Conservation (phyloP, 805 yeast genomes). For the Candida ficus region DNA sequence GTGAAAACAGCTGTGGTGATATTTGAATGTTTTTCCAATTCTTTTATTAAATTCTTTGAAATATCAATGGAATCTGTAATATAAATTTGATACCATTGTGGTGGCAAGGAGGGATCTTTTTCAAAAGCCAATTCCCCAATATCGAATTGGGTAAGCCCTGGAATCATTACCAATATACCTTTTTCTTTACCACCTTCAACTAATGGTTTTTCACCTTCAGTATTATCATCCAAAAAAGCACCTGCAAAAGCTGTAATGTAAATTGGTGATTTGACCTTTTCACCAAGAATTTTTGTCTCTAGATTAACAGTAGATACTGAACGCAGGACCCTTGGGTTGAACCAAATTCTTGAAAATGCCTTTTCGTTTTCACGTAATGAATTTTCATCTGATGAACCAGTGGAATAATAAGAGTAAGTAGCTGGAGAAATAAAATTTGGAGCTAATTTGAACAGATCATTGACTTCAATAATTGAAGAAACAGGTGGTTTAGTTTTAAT, state of each 20-base stretch:
- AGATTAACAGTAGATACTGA: slow-evolving; percentile 33
- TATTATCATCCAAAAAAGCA: slow-evolving; percentile 36
- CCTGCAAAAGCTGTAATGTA: slow-evolving; percentile 46
- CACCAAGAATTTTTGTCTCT: slow-evolving; percentile 44
- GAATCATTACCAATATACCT: slow-evolving; percentile 44
- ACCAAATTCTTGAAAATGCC: slow-evolving; percentile 37
- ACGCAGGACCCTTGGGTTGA: slow-evolving; percentile 40
- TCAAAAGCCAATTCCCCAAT: slow-evolving; percentile 38
- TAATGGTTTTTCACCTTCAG: slow-evolving; percentile 38
- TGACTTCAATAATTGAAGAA: not conserved
- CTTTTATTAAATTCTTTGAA: slow-evolving; percentile 27
- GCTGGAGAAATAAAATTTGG: slow-evolving; percentile 4
- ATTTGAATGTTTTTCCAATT: slow-evolving; percentile 34
- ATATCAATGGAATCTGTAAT: slow-evolving; percentile 34
- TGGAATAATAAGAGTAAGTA: slow-evolving; percentile 31
- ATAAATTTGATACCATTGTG: slow-evolving; percentile 46
- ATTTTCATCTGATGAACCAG: slow-evolving; percentile 47
- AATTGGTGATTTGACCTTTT: slow-evolving; percentile 40
- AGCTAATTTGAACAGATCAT: not conserved
- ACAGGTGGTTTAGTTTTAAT: not conserved
- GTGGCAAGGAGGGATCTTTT: not conserved
- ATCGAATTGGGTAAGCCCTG: slow-evolving; percentile 35
- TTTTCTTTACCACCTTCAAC: slow-evolving; percentile 36
- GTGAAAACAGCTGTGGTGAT: slow-evolving; percentile 48
- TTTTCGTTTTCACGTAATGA: slow-evolving; percentile 39